Percentiles rank a stretch among this genome's conserved stretches.
Evolutionary conservation across 352 stramenopile genomes (phyloP).

Genomic region (Globisporangium alternatum): DNA sequence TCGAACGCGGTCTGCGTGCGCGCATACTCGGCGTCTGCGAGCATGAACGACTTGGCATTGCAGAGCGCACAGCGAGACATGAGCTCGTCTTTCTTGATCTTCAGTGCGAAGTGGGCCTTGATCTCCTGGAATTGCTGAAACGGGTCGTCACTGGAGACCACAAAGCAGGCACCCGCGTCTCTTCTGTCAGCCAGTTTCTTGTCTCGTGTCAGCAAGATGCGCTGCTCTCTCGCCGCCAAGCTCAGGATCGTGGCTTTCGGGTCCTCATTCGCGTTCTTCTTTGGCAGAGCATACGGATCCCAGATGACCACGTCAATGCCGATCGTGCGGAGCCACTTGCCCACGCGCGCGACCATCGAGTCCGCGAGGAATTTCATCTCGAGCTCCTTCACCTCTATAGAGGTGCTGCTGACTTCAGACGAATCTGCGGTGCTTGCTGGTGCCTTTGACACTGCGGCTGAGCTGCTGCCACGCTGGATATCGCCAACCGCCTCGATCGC

Average conservation of each 20-base stretch:
- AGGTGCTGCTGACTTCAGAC: background rate
- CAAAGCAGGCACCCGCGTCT: constrained; percentile 70
- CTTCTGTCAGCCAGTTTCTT: constrained; percentile 67
- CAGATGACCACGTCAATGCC: constrained; percentile 72
- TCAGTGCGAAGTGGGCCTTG: constrained; percentile 62
- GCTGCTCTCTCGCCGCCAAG: constrained; percentile 50
- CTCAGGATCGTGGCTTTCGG: constrained; percentile 46
- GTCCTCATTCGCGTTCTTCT: constrained; percentile 32
- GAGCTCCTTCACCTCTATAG: background rate
- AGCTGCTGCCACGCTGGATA: constrained; percentile 36
- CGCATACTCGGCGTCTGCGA: constrained; percentile 54
- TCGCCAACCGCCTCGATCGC: constrained; percentile 33
- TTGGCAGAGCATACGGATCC: constrained; percentile 39
- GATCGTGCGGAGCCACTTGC: constrained; percentile 71
- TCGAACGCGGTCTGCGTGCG: constrained; percentile 44
- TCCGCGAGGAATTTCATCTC: constrained; percentile 62
- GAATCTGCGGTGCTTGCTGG: background rate
- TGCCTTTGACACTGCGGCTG: constrained; percentile 12
- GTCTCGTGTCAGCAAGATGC: constrained; percentile 75
- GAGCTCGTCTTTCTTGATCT: constrained; percentile 60
- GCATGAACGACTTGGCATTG: constrained; percentile 62
- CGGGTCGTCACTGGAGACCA: constrained; percentile 67
- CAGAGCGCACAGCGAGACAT: constrained; percentile 73
- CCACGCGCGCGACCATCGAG: constrained; percentile 67
- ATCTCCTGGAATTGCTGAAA: constrained; percentile 78